Evolutionary conservation across 2,329 filamentous ascomycete genomes (phyloP), one percentile per base, ranked within the genome.

Genomic region (Colletotrichum lentis): DNA sequence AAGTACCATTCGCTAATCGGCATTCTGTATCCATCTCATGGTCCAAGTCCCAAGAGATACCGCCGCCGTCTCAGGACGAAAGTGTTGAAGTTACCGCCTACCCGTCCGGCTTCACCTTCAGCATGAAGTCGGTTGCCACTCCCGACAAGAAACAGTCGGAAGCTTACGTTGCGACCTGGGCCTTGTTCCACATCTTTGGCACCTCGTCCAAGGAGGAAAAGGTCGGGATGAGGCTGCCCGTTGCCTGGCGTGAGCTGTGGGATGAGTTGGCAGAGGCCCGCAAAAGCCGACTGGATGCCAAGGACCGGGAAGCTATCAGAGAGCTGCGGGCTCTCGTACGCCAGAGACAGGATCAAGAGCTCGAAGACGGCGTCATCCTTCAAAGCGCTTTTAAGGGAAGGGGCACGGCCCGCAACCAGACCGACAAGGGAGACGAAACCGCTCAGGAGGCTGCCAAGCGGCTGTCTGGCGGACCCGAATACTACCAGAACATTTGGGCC

Each of bases 151-250:
- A 90, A 71, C 94, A 99, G 76, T 96, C 96, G 6, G 94, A 98
- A 77, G 90, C 90, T 1, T 98, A 90, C 73, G 86, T 96, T 49
- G 92, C 94, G 6, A 97, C 94, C 0, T 84, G 88, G 14, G 93
- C 91, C 1, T 80, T 99, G 1, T 97, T 97, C 76, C 85, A 92
- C 47, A 84, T 97, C 0, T 97, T 94, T 71, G 88, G 89, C 1
- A 85, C 87, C n/a, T 92, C 89, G 18, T 80, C 87, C 0, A 96
- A 93, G 73, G 95, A 98, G 74, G 93, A 96, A 71, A 98, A 96
- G 76, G 87, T 93, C 2, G 91, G 90, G 67, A 77, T 97, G 70
- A 87, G 92, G 58, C 82, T 99, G 18, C 93, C 94, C 4, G 84
- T 90, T 0, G 84, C 87, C 2, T 99, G 93, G 91, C 89, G 92